These are phyloP conservation scores for Prunus davidiana DNA, from an alignment of 306 rosid genomes.

Conservation along the genomic window DNA sequence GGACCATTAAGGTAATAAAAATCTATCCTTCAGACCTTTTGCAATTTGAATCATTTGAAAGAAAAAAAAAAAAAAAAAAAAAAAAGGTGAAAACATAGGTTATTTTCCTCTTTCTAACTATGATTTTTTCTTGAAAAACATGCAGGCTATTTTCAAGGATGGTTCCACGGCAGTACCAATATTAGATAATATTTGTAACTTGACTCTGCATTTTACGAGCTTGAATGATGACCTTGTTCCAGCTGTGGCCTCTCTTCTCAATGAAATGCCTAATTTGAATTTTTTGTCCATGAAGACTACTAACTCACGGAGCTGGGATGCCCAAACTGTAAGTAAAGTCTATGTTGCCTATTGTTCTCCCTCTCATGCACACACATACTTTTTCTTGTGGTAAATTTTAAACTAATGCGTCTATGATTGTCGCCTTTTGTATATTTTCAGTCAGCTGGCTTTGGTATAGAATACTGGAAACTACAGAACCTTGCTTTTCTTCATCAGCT, in stretches of 20 bases:
- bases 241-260: no score
- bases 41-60: no score
- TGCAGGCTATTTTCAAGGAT: not conserved
- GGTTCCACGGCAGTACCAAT: not conserved
- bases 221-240: not conserved
- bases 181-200: no score
- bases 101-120: no score
- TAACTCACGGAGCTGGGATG: not conserved
- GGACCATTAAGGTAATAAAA: not conserved
- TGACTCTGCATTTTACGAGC: not conserved
- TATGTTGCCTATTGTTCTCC: not conserved
- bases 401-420: not conserved
- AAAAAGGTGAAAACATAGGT: no score
- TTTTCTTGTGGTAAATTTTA: not conserved
- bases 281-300: not conserved
- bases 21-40: not conserved
- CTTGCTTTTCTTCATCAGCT: not conserved
- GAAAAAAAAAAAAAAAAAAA: no score
- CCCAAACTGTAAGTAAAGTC: not conserved
- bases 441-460: not conserved
- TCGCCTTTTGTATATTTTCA: not conserved
- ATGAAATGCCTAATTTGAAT: no score
- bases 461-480: conserved; percentile 1
- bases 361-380: not conserved
- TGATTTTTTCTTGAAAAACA: not conserved